A percentile compares a stretch with the other conserved stretches of the same genome.
Evolutionary conservation across 2,329 filamentous ascomycete genomes (phyloP).

Genomic region (Canariomyces notabilis): DNA sequence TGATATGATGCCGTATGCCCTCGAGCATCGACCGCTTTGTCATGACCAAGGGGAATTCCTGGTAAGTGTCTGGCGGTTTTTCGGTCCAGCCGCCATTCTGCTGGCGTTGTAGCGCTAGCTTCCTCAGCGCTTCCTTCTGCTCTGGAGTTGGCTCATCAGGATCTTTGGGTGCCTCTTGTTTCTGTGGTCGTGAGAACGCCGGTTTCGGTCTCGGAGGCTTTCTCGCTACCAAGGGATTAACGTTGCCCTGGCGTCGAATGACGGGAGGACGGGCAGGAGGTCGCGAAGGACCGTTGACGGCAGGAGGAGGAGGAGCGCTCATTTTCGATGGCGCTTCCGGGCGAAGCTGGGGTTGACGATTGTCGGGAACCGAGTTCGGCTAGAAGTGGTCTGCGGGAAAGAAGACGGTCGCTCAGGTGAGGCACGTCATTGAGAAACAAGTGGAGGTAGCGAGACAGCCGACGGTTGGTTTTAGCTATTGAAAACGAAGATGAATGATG

Average conservation of each 20-base stretch:
- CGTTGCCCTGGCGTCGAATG: conserved; percentile 43
- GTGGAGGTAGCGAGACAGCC: neutral
- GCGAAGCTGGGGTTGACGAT: neutral
- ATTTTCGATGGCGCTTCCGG: conserved; percentile 27
- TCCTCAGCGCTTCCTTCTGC: conserved; percentile 12
- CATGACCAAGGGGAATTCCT: conserved; percentile 65
- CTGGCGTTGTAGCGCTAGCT: conserved; percentile 38
- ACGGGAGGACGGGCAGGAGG: conserved; percentile 23
- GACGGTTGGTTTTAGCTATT: too few species aligned
- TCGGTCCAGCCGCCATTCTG: conserved; percentile 52
- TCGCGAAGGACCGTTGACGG: conserved; percentile 24
- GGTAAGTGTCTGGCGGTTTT: conserved; percentile 44
- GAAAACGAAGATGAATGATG: too few species aligned
- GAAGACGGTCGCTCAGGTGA: conserved; percentile 1
- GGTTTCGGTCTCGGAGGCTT: conserved; percentile 45
- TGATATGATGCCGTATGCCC: conserved; percentile 79
- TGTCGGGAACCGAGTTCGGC: neutral
- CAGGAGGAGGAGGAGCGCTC: conserved; percentile 40
- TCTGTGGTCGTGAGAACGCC: conserved; percentile 20
- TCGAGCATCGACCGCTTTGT: conserved; percentile 77
- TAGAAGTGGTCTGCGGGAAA: neutral
- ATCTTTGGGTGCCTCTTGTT: conserved; percentile 11
- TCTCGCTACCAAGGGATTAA: conserved; percentile 61
- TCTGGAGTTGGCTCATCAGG: conserved; percentile 27
- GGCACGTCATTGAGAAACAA: conserved; percentile 17